Evolutionary conservation across 176 grass and related monocot genomes (phyloP).

Genomic region (Hordeum marinum): DNA sequence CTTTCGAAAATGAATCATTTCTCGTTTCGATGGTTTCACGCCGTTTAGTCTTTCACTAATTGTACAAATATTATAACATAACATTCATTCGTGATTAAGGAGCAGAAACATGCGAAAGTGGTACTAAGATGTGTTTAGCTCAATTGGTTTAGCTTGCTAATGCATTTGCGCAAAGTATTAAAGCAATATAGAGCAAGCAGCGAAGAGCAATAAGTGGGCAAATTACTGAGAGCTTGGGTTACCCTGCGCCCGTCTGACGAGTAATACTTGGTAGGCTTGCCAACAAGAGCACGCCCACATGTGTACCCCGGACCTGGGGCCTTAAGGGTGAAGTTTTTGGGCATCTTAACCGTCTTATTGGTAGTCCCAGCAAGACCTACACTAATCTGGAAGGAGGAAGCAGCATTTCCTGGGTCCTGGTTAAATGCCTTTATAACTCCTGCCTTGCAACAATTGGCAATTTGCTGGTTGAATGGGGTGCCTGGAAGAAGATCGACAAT

Average conservation of each 20-base stretch:
- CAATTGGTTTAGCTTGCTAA: too few relatives aligned
- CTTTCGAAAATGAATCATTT: neutral
- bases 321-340: slow-evolving; percentile 72
- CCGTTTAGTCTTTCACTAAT: slow-evolving; percentile 4
- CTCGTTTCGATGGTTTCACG: neutral
- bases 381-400: slow-evolving; percentile 70
- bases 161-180: too few relatives aligned
- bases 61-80: slow-evolving; percentile 3
- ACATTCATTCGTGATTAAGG: neutral
- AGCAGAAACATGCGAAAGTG: too few relatives aligned
- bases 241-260: slow-evolving; percentile 54
- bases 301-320: slow-evolving; percentile 83
- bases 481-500: slow-evolving; percentile 71
- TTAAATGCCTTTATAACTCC: slow-evolving; percentile 60
- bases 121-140: too few relatives aligned
- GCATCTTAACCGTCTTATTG: slow-evolving; percentile 65
- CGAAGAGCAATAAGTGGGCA: slow-evolving; percentile 2
- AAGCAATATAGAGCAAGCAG: slow-evolving; percentile 6
- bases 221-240: slow-evolving; percentile 83
- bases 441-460: slow-evolving; percentile 83
- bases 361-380: slow-evolving; percentile 79
- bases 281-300: slow-evolving; percentile 54
- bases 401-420: slow-evolving; percentile 65
- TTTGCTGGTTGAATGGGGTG: slow-evolving; percentile 72
- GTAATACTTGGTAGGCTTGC: slow-evolving; percentile 48